phyloP scores from a whole-genome alignment of 1,284 basidiomycete genomes.

The Moesziomyces antarcticus region DNA sequence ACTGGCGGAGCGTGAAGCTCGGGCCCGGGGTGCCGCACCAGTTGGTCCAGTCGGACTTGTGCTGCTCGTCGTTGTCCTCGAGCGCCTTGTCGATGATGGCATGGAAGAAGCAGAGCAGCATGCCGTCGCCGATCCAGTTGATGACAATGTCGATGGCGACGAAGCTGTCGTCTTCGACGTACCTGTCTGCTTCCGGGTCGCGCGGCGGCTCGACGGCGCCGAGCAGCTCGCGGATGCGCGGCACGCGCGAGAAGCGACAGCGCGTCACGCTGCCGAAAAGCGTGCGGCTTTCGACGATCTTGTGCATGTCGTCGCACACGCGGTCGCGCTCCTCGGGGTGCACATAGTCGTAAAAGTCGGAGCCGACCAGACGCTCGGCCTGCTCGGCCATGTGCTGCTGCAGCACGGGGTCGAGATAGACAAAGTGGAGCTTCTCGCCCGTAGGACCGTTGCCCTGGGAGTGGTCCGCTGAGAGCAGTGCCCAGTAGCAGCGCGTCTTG shows the following conservation, averaged over 20 bases:
- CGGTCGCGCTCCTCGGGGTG: slow-evolving; percentile 82
- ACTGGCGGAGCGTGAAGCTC: slow-evolving; percentile 66
- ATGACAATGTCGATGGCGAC: slow-evolving; percentile 91
- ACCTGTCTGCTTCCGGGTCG: slow-evolving; percentile 74
- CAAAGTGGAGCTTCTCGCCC: slow-evolving; percentile 76
- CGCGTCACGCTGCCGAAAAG: slow-evolving; percentile 91
- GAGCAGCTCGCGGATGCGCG: slow-evolving; percentile 70
- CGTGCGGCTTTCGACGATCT: slow-evolving; percentile 81
- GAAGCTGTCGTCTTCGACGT: slow-evolving; percentile 81
- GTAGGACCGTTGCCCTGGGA: slow-evolving; percentile 20
- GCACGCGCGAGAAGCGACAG: slow-evolving; percentile 72
- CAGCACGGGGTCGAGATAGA: slow-evolving; percentile 89
- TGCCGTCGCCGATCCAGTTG: slow-evolving; percentile 89
- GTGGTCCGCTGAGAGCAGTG: slow-evolving; percentile 43
- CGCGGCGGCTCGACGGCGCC: slow-evolving; percentile 68
- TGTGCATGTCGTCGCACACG: slow-evolving; percentile 74
- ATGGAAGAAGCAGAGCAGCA: slow-evolving; percentile 95
- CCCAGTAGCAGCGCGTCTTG: slow-evolving; percentile 55
- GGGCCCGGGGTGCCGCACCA: slow-evolving; percentile 83
- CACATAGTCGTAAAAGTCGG: slow-evolving; percentile 83
- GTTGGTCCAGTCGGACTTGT: slow-evolving; percentile 87
- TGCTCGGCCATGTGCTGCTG: slow-evolving; percentile 80
- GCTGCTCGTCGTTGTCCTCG: slow-evolving; percentile 81
- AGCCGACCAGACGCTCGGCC: slow-evolving; percentile 77
- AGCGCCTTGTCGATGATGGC: slow-evolving; percentile 77